phyloP scores from a whole-genome alignment of 345 rosid species.

The Eucalyptus coolabah region DNA sequence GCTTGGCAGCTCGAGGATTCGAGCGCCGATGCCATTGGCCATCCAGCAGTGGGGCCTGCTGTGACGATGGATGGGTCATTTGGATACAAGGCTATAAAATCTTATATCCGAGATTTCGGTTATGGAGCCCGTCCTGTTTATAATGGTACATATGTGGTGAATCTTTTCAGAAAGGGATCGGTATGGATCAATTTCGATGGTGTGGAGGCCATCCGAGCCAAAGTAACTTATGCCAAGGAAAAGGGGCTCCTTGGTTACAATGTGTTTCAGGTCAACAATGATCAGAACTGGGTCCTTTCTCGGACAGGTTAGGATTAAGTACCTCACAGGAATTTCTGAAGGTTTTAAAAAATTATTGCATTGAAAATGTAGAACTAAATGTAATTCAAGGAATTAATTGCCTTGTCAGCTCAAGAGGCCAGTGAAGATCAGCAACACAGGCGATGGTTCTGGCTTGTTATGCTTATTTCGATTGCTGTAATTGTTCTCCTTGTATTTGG shows the following conservation, averaged over 20 bases:
- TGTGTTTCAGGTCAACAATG: conserved; percentile 12
- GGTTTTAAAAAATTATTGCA: neutral
- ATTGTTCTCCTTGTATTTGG: neutral
- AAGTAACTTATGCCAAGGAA: conserved; percentile 21
- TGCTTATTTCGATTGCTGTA: conserved; percentile 3
- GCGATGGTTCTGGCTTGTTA: neutral
- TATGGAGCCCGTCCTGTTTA: conserved; percentile 7
- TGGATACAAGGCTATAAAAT: conserved; percentile 2
- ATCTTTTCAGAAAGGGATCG: neutral
- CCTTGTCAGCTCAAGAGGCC: conserved; percentile 10
- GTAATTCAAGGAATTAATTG: neutral
- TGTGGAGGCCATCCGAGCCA: conserved; percentile 13
- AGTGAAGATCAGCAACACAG: neutral
- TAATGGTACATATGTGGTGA: conserved; percentile 16
- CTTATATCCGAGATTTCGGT: neutral
- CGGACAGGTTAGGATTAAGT: conserved; percentile 1
- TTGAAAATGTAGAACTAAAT: neutral
- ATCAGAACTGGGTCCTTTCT: conserved; percentile 32
- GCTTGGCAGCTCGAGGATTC: conserved; percentile 11
- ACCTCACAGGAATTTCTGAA: neutral
- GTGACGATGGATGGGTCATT: neutral
- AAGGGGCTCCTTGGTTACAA: conserved; percentile 22
- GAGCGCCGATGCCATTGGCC: neutral
- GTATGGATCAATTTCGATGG: conserved; percentile 35
- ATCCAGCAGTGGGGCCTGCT: neutral